Evolutionary conservation across 225 moss, liverwort and hornwort species (phyloP).

Genomic region (Polytrichum commune): DNA sequence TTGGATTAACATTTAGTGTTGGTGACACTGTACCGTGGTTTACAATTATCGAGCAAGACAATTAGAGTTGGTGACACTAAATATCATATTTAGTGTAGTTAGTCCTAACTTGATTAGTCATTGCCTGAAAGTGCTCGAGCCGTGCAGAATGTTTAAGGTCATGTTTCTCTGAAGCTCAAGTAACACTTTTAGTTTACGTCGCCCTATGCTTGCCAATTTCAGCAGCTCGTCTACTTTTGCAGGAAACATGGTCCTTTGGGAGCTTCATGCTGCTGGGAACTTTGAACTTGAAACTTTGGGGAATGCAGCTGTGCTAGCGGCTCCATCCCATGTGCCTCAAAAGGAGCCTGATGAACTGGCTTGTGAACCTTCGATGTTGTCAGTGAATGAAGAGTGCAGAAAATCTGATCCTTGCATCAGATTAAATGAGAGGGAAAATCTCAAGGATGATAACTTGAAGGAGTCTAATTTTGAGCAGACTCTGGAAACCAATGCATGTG

Average conservation of each 20-base stretch:
- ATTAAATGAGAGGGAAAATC: conserved; percentile 10
- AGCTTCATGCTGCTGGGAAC: conserved; percentile 54
- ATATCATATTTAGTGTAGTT: no score
- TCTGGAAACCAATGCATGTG: background rate
- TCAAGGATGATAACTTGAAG: background rate
- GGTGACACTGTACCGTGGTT: no score
- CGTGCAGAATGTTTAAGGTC: no score
- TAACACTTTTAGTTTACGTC: no score
- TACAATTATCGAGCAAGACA: no score
- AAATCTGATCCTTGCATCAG: conserved; percentile 8
- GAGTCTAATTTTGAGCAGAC: background rate
- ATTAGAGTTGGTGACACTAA: no score
- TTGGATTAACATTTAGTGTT: no score
- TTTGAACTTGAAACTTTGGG: conserved; percentile 17
- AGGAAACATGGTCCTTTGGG: conserved; percentile 53
- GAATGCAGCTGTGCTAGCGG: conserved; percentile 6
- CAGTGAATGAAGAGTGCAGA: conserved; percentile 9
- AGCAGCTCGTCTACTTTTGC: background rate
- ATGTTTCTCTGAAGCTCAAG: no score
- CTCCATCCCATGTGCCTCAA: conserved; percentile 14
- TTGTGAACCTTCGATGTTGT: conserved; percentile 14
- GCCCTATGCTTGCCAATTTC: no score
- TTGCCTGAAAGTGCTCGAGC: no score
- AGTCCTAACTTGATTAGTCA: no score
- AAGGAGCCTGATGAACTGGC: conserved; percentile 7